Percentiles rank a stretch among this genome's conserved stretches.
These are phyloP conservation scores for Hemileia vastatrix DNA, from an alignment of 1,284 basidiomycete species.

Conservation along the genomic window DNA sequence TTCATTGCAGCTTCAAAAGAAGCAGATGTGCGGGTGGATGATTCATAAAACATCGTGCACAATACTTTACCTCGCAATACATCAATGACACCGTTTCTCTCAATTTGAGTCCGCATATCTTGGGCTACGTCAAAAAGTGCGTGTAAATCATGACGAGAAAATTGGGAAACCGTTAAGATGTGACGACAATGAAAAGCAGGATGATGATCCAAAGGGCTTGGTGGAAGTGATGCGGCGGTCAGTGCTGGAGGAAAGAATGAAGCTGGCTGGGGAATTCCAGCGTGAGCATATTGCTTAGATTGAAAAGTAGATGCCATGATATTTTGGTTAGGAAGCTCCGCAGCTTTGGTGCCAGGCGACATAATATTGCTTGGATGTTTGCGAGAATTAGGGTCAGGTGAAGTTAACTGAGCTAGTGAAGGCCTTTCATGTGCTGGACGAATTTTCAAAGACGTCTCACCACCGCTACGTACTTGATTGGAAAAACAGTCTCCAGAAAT, in stretches of 20 bases:
- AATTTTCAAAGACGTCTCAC: conserved; percentile 1
- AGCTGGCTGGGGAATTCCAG: conserved; percentile 49
- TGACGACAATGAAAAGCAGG: conserved; percentile 69
- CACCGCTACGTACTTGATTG: not conserved
- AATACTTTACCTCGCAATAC: conserved; percentile 83
- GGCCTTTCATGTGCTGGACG: not conserved
- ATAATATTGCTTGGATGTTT: conserved; percentile 25
- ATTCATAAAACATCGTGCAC: conserved; percentile 95
- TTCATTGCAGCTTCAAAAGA: conserved; percentile 99
- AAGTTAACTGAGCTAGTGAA: conserved; percentile 9
- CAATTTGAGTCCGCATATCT: conserved; percentile 92
- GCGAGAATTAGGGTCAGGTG: conserved; percentile 35
- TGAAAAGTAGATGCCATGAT: not conserved
- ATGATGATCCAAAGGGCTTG: conserved; percentile 28
- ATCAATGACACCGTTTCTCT: conserved; percentile 79
- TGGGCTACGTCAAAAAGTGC: conserved; percentile 88
- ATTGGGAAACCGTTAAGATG: conserved; percentile 90
- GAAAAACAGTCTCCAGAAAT: conserved; percentile 56
- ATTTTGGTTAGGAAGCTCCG: conserved; percentile 2
- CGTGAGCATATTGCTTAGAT: conserved; percentile 2
- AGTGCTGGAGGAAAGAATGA: conserved; percentile 49
- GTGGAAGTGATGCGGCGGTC: not conserved
- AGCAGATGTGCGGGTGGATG: conserved; percentile 85
- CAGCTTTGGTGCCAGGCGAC: conserved; percentile 17
- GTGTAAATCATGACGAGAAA: conserved; percentile 80